phyloP scores from a whole-genome alignment of 1,139 yeast species.

The Diutina ranongensis region DNA sequence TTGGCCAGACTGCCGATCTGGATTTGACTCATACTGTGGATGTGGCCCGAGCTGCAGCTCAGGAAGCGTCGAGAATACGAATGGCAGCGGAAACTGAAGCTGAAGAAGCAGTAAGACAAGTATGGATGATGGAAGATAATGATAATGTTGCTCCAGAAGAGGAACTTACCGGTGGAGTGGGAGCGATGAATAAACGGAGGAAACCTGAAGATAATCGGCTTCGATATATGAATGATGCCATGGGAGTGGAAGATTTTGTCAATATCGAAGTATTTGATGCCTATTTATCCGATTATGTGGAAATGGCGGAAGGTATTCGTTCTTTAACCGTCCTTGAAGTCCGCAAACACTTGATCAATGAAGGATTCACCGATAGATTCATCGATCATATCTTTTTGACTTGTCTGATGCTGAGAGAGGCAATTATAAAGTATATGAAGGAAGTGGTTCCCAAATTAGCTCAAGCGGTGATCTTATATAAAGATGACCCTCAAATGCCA shows the following conservation, averaged over 20 bases:
- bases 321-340: background rate
- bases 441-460: background rate
- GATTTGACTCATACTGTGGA: constrained; percentile 3
- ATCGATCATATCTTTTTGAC: background rate
- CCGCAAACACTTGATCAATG: background rate
- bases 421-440: background rate
- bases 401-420: background rate
- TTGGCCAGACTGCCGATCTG: constrained; percentile 15
- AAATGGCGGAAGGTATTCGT: background rate
- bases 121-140: background rate
- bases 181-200: background rate
- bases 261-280: background rate
- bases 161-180: background rate
- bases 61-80: background rate
- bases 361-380: background rate
- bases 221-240: background rate
- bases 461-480: background rate
- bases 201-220: background rate
- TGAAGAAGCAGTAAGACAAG: background rate
- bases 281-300: background rate
- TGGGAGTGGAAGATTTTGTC: background rate
- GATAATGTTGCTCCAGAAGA: constrained; percentile 4
- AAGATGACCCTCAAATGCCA: background rate
- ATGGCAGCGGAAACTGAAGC: background rate
- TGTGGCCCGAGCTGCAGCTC: constrained; percentile 2